These are phyloP conservation scores for Neurospora sublineolata DNA, from an alignment of 495 filamentous ascomycete genomes.

Conservation along the genomic window DNA sequence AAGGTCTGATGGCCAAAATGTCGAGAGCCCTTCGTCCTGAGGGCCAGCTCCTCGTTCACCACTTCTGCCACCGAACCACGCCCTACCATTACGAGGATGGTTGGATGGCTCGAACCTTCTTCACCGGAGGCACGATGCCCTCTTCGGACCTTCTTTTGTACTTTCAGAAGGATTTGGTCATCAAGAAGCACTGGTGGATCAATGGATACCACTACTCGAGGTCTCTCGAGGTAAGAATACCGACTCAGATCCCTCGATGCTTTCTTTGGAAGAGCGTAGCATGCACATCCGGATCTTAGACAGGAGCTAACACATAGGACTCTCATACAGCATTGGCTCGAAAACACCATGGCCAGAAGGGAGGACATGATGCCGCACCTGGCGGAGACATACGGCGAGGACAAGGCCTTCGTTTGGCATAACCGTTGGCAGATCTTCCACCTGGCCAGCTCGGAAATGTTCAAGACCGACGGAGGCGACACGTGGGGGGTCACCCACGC, in stretches of 20 bases:
- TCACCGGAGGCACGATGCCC: constrained; percentile 59
- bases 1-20: constrained; percentile 50
- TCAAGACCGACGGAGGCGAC: constrained; percentile 48
- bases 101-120: constrained; percentile 64
- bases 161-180: constrained; percentile 49
- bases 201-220: constrained; percentile 52
- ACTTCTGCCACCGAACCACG: constrained; percentile 47
- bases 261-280: neutral
- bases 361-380: constrained; percentile 46
- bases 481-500: constrained; percentile 53
- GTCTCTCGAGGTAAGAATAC: constrained; percentile 46
- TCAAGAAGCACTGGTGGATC: constrained; percentile 55
- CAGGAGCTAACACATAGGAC: constrained; percentile 7
- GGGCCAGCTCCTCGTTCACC: constrained; percentile 55
- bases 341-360: constrained; percentile 41
- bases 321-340: constrained; percentile 43
- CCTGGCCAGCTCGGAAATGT: constrained; percentile 56
- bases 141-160: constrained; percentile 52
- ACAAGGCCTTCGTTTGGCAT: constrained; percentile 45
- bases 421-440: constrained; percentile 60
- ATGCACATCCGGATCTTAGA: neutral
- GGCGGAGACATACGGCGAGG: constrained; percentile 47
- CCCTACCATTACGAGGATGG: constrained; percentile 57
- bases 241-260: neutral
- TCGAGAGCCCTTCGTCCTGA: constrained; percentile 40